Conservation (phyloP, 2,329 filamentous ascomycete genomes). For the Clonostachys rosea region DNA sequence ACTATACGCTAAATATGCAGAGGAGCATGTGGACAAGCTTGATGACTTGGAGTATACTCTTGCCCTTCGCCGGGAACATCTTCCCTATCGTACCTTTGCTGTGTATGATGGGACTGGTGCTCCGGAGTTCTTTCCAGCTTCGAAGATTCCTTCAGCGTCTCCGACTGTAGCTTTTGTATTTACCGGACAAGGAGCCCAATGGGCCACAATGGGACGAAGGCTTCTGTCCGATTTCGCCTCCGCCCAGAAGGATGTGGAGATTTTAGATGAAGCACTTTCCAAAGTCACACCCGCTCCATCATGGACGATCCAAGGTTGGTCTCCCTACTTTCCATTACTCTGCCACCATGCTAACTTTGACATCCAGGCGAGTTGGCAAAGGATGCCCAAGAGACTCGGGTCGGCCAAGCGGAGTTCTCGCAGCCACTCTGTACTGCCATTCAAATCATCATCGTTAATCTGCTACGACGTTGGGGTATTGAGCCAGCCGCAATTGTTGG, state of each 20-base stretch:
- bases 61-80: neutral
- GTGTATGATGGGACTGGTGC: neutral
- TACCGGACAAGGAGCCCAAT: constrained; percentile 17
- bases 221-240: no score
- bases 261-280: no score
- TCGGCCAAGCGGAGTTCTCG: constrained; percentile 6
- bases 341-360: no score
- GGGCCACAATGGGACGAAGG: constrained; percentile 13
- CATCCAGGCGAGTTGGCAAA: neutral
- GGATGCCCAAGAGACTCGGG: neutral
- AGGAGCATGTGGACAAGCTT: no score
- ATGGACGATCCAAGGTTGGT: no score
- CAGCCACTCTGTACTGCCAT: constrained; percentile 26
- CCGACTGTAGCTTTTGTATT: constrained; percentile 8
- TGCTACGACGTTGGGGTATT: constrained; percentile 22
- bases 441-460: constrained; percentile 33
- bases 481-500: constrained; percentile 24
- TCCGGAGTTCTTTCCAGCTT: neutral
- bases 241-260: no score
- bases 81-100: neutral
- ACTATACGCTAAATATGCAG: no score
- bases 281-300: no score
- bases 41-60: constrained; percentile 1
- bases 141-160: neutral
- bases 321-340: no score